These are phyloP conservation scores for Emericellopsis cladophorae DNA, from an alignment of 2,329 filamentous ascomycete species.

Conservation along the genomic window DNA sequence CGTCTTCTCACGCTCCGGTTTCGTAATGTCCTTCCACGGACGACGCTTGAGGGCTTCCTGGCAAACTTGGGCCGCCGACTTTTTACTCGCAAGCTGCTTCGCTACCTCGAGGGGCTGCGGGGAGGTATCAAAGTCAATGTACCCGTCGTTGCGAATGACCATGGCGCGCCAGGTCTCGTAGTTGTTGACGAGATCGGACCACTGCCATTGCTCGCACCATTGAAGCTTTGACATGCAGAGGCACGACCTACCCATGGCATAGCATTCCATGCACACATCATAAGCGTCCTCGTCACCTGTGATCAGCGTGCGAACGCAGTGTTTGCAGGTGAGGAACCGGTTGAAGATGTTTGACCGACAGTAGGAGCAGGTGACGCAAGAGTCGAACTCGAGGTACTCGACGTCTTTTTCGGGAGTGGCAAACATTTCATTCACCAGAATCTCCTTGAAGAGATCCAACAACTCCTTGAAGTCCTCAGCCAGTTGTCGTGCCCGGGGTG, in stretches of 20 bases:
- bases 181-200: conserved; percentile 62
- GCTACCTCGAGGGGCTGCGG: conserved; percentile 62
- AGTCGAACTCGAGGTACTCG: conserved; percentile 73
- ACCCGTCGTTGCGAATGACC: conserved; percentile 62
- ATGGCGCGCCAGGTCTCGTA: conserved; percentile 76
- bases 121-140: conserved; percentile 49
- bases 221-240: conserved; percentile 71
- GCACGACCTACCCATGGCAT: conserved; percentile 92
- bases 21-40: conserved; percentile 73
- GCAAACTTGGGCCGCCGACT: conserved; percentile 82
- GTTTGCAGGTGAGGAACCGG: conserved; percentile 82
- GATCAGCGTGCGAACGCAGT: conserved; percentile 57
- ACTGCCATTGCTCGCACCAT: conserved; percentile 91
- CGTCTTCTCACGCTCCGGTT: conserved; percentile 35
- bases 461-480: conserved; percentile 71
- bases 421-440: conserved; percentile 82
- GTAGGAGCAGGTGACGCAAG: conserved; percentile 89
- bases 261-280: conserved; percentile 97
- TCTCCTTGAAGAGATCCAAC: conserved; percentile 63
- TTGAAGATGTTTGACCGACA: conserved; percentile 97
- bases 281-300: conserved; percentile 72
- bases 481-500: conserved; percentile 50
- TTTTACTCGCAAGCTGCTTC: conserved; percentile 53
- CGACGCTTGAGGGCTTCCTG: conserved; percentile 73
- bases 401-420: conserved; percentile 56